Evolutionary conservation across 345 rosid species (phyloP), one percentile per base, ranked within the genome.

Genomic region (Pistacia integerrima): DNA sequence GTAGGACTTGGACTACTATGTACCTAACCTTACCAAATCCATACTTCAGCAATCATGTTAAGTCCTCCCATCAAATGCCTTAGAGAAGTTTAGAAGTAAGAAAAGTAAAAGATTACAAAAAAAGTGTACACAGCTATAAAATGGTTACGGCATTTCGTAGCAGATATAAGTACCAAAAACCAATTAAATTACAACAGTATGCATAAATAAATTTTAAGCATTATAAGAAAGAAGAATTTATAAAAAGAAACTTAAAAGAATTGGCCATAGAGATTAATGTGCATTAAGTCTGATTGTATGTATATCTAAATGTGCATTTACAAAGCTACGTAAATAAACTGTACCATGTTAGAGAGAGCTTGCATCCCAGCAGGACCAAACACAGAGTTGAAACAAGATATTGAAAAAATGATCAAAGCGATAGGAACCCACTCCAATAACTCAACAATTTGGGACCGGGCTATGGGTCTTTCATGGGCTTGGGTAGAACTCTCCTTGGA

Each of bases 341-440:
- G 60, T 86, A 94, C 97, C 97, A 94, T 87, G 87, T 87, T 89
- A 63, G 94, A 97, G 81, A 94, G 76, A 69, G 87, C 91, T 74
- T 90, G 94, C 82, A 94, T 78, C 74, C 95, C 98, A 4, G 92
- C 84, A 7, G 9, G 46, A 41, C 25, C 25, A 25, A 25, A 25
- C 25, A 30, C 18, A 38, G 57, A 54, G 57, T 8, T 35, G 12
- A 41, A 41, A 41, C 69, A n/a, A 65, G 51, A n/a, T 38, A 38
- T 44, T 66, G 14, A 41, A 49, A 49, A 17, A 54, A n/a, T 44
- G 33, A 44, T n/a, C 13, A 25, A 41, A 54, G n/a, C n/a, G n/a
- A n/a, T n/a, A n/a, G n/a, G n/a, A n/a, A n/a, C n/a, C n/a, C n/a
- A n/a, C n/a, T n/a, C n/a, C n/a, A n/a, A n/a, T n/a, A n/a, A n/a